Evolutionary conservation across 2,329 filamentous ascomycete genomes (phyloP).

Genomic region (Claviceps sp.): DNA sequence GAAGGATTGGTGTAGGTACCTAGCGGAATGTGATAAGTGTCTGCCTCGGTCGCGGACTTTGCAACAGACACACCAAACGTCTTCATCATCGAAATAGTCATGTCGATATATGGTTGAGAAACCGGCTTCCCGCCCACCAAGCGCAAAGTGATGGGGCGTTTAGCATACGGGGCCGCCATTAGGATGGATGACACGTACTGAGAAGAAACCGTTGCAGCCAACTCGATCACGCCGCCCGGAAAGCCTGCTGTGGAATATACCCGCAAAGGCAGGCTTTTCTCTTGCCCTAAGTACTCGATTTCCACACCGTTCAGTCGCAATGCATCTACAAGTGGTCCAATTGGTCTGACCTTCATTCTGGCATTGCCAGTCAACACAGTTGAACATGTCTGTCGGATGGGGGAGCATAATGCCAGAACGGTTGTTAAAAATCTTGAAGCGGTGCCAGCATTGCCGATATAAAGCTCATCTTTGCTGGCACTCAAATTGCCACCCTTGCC

Average conservation of each 20-base stretch:
- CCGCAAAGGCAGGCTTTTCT: conserved; percentile 70
- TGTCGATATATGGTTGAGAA: conserved; percentile 93
- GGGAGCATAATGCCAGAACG: conserved; percentile 69
- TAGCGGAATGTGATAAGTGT: conserved; percentile 89
- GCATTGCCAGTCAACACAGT: conserved; percentile 86
- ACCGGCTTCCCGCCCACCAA: conserved; percentile 95
- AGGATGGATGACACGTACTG: conserved; percentile 96
- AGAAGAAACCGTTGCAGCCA: conserved; percentile 93
- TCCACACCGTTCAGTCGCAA: conserved; percentile 75
- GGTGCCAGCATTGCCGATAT: conserved; percentile 92
- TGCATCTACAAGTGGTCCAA: conserved; percentile 85
- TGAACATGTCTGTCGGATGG: conserved; percentile 43
- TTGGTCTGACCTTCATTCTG: conserved; percentile 91
- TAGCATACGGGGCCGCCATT: conserved; percentile 95
- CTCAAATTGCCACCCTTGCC: conserved; percentile 79
- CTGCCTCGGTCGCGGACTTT: conserved; percentile 61
- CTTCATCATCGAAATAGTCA: conserved; percentile 97
- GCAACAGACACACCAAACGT: conserved; percentile 76
- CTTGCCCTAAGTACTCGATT: conserved; percentile 73
- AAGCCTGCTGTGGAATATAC: conserved; percentile 76
- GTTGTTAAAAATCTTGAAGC: conserved; percentile 91
- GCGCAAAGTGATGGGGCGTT: conserved; percentile 78
- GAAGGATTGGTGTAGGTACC: conserved; percentile 70
- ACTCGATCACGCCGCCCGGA: conserved; percentile 73
- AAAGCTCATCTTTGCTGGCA: conserved; percentile 65